These are phyloP conservation scores for Styphnolobium japonicum DNA, from an alignment of 306 rosid species.

Conservation along the genomic window DNA sequence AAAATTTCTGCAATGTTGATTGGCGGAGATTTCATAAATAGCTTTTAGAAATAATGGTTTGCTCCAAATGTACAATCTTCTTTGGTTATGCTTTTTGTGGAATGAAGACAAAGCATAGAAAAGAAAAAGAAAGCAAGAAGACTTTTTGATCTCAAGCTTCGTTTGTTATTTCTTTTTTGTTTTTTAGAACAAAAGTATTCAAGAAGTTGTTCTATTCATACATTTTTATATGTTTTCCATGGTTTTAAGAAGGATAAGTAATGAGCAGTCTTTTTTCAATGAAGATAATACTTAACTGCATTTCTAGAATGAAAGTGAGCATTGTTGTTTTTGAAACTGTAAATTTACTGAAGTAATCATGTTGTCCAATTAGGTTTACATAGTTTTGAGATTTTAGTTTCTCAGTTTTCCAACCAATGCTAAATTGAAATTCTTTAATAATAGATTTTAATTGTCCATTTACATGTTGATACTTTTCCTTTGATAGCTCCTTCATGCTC, in stretches of 20 bases:
- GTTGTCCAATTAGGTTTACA: neutral
- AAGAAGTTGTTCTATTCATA: conserved; percentile 1
- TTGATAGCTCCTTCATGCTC: conserved; percentile 2
- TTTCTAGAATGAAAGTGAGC: neutral
- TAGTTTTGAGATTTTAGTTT: neutral
- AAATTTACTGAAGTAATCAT: neutral
- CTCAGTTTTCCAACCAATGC: neutral
- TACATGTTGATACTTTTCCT: neutral
- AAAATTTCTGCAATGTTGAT: too few relatives aligned
- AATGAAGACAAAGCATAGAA: too few relatives aligned
- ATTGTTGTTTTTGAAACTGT: neutral
- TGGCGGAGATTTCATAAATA: neutral
- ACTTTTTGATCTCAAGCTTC: too few relatives aligned
- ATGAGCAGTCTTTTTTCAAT: neutral
- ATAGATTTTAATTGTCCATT: neutral
- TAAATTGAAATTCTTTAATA: neutral
- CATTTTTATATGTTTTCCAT: neutral
- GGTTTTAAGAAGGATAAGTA: neutral
- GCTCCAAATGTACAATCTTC: neutral
- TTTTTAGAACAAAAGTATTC: neutral
- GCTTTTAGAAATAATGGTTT: neutral
- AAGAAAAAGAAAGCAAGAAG: too few relatives aligned
- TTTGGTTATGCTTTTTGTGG: too few relatives aligned
- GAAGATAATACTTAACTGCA: neutral
- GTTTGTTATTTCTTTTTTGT: neutral